Conservation (phyloP, 2,329 filamentous ascomycete genomes). For the Aspergillus caelatus region DNA sequence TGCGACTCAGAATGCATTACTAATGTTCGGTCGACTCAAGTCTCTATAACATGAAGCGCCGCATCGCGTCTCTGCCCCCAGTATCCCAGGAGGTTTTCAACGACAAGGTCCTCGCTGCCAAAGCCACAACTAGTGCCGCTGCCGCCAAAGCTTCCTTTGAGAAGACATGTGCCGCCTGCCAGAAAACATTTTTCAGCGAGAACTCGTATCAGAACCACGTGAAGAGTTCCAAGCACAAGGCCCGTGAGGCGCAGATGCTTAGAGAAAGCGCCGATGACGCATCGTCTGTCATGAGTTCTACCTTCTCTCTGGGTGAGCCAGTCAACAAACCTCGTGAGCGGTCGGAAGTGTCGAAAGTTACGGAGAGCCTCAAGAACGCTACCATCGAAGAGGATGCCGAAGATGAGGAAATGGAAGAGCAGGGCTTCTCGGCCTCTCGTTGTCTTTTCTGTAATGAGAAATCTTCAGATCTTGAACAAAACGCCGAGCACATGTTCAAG, state of each 20-base stretch:
- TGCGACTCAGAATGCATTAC: conserved; percentile 8
- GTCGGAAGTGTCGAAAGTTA: conserved; percentile 74
- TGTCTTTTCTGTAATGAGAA: conserved; percentile 94
- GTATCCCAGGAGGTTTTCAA: conserved; percentile 91
- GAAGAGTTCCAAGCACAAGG: conserved; percentile 85
- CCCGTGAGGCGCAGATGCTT: conserved; percentile 60
- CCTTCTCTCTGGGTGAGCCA: conserved; percentile 86
- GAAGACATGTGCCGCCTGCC: conserved; percentile 77
- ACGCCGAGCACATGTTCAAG: conserved; percentile 85
- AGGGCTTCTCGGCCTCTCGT: conserved; percentile 52
- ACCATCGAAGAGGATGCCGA: conserved; percentile 56
- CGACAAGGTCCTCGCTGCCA: conserved; percentile 91
- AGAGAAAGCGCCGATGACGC: conserved; percentile 63
- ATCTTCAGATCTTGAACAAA: conserved; percentile 74
- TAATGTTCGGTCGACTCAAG: conserved; percentile 46
- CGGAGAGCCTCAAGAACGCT: conserved; percentile 74
- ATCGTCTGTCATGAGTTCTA: conserved; percentile 84
- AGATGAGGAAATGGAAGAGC: conserved; percentile 48
- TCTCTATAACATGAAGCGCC: conserved; percentile 94
- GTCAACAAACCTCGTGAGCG: conserved; percentile 61
- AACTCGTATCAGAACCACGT: conserved; percentile 95
- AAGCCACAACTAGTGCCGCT: conserved; percentile 79
- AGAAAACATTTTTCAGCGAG: conserved; percentile 93
- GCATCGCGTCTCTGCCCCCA: conserved; percentile 85
- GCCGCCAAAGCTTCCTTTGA: conserved; percentile 89